Evolutionary conservation across 345 rosid genomes (phyloP).

Genomic region (Atalantia buxifolia): DNA sequence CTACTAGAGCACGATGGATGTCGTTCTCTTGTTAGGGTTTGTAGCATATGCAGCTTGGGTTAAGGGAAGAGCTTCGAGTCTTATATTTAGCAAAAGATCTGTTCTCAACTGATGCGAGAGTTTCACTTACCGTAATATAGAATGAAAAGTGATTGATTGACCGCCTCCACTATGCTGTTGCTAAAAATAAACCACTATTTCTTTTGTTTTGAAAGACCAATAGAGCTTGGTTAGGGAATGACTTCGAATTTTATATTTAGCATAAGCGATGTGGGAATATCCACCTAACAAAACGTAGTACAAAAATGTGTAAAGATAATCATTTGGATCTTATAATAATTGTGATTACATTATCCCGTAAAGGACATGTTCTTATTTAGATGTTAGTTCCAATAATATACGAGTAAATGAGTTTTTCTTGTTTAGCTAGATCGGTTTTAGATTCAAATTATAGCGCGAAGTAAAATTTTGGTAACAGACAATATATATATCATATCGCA

Average conservation of each 20-base stretch:
- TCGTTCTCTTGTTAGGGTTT: not conserved
- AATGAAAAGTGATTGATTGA: too few relatives aligned
- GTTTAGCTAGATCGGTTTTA: not conserved
- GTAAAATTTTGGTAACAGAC: not conserved
- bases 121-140: too few relatives aligned
- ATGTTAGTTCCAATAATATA: not conserved
- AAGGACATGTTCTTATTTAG: not conserved
- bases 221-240: not conserved
- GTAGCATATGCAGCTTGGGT: not conserved
- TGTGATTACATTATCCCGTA: not conserved
- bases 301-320: not conserved
- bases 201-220: too few relatives aligned
- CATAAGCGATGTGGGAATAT: not conserved
- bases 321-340: not conserved
- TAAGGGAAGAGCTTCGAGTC: too few relatives aligned
- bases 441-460: not conserved
- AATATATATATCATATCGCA: not conserved
- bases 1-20: constrained; percentile 3
- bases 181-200: too few relatives aligned
- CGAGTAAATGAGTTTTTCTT: not conserved
- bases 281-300: not conserved
- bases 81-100: too few relatives aligned
- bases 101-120: too few relatives aligned
- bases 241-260: too few relatives aligned
- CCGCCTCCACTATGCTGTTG: too few relatives aligned